Conservation (phyloP, 192 early-diverging fungal species). For the Backusella circina region DNA sequence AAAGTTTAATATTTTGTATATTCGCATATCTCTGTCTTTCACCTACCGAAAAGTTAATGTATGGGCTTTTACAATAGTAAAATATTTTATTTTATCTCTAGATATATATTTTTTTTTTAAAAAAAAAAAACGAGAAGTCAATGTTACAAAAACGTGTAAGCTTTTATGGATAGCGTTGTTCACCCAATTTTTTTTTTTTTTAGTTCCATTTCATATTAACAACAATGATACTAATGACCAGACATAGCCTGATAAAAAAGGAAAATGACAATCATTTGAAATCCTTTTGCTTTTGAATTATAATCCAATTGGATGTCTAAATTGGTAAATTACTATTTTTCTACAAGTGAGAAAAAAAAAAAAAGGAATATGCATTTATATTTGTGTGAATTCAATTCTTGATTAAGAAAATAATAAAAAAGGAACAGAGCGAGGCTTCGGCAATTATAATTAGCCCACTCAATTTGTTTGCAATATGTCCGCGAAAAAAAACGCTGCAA, state of each 20-base stretch:
- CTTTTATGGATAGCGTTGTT: neutral
- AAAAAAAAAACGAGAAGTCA: neutral
- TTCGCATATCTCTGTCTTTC: neutral
- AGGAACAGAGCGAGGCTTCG: neutral
- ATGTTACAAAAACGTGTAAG: neutral
- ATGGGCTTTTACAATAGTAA: neutral
- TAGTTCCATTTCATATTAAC: neutral
- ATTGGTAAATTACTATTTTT: neutral
- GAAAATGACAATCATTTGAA: neutral
- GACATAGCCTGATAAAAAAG: neutral
- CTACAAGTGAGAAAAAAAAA: too few species aligned
- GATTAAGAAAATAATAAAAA: neutral
- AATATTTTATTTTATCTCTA: too few species aligned
- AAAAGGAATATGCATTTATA: neutral
- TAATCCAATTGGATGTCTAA: neutral
- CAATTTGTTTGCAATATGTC: neutral
- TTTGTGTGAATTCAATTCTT: neutral
- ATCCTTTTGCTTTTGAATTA: neutral
- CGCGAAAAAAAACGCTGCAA: neutral
- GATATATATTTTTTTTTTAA: neutral
- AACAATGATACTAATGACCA: neutral
- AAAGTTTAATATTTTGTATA: neutral
- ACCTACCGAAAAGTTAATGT: neutral
- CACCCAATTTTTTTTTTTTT: neutral
- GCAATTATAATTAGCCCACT: neutral